These are phyloP conservation scores for Syzygium syzygioides DNA, from an alignment of 441 rosid genomes.

Conservation along the genomic window DNA sequence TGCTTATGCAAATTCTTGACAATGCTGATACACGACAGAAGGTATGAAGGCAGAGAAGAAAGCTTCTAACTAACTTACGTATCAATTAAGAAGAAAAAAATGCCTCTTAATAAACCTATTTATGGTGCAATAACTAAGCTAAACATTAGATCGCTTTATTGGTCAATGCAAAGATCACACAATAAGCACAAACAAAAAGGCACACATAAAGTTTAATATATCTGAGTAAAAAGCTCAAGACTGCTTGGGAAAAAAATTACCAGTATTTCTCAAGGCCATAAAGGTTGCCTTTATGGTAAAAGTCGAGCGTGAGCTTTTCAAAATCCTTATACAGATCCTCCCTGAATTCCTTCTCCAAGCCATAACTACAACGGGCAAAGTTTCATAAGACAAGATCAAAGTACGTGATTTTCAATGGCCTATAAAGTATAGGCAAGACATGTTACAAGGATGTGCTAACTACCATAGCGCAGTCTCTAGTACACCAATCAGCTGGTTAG, in stretches of 20 bases:
- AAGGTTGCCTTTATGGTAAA: conserved; percentile 67
- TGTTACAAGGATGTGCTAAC: neutral
- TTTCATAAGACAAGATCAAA: neutral
- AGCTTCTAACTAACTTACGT: neutral
- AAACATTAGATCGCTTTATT: neutral
- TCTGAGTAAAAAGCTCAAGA: neutral
- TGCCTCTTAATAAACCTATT: neutral
- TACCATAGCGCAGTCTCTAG: neutral
- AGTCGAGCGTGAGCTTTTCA: conserved; percentile 76
- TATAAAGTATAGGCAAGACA: neutral
- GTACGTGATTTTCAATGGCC: neutral
- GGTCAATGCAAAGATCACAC: neutral
- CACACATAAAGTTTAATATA: neutral
- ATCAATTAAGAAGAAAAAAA: neutral
- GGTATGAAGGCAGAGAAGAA: neutral
- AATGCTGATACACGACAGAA: neutral
- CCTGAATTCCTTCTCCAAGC: conserved; percentile 74
- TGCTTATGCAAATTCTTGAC: neutral
- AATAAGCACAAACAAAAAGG: neutral
- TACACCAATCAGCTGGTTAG: neutral
- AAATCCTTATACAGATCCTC: conserved; percentile 83
- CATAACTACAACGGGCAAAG: conserved; percentile 49
- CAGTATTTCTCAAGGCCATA: conserved; percentile 98
- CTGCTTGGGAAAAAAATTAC: conserved; percentile 22
- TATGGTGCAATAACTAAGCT: neutral